Evolutionary conservation across 1,284 basidiomycete genomes (phyloP).

Genomic region (Trichosporon inkin): DNA sequence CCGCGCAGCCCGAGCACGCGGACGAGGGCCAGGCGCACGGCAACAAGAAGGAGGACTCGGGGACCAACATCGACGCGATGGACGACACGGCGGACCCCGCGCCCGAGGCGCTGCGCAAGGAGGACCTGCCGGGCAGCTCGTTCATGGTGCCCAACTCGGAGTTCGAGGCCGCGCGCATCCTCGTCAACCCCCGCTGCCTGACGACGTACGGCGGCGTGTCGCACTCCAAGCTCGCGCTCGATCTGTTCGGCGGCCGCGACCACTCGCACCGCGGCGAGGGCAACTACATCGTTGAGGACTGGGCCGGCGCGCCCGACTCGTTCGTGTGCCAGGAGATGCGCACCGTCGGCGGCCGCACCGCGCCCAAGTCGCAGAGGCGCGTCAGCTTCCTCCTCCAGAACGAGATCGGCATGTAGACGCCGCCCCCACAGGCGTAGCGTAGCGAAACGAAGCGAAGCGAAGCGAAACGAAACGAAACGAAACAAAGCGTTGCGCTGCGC

Average conservation of each 20-base stretch:
- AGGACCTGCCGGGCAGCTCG: constrained; percentile 34
- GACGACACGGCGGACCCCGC: constrained; percentile 54
- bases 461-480: no score
- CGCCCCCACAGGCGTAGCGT: not conserved
- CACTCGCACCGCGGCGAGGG: constrained; percentile 39
- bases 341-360: constrained; percentile 81
- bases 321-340: constrained; percentile 97
- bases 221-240: constrained; percentile 83
- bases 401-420: constrained; percentile 31
- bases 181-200: constrained; percentile 90
- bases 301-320: constrained; percentile 87
- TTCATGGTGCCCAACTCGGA: constrained; percentile 59
- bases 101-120: constrained; percentile 43
- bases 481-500: no score
- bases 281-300: constrained; percentile 83
- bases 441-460: no score
- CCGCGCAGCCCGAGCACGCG: constrained; percentile 20
- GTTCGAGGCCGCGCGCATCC: constrained; percentile 78
- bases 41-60: constrained; percentile 56
- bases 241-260: constrained; percentile 71
- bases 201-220: constrained; percentile 94
- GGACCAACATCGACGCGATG: constrained; percentile 85
- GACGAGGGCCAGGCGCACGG: constrained; percentile 24
- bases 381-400: constrained; percentile 77
- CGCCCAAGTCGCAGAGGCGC: constrained; percentile 81